Evolutionary conservation across 495 filamentous ascomycete species (phyloP).

Genomic region (Chaetomidium leptoderma): DNA sequence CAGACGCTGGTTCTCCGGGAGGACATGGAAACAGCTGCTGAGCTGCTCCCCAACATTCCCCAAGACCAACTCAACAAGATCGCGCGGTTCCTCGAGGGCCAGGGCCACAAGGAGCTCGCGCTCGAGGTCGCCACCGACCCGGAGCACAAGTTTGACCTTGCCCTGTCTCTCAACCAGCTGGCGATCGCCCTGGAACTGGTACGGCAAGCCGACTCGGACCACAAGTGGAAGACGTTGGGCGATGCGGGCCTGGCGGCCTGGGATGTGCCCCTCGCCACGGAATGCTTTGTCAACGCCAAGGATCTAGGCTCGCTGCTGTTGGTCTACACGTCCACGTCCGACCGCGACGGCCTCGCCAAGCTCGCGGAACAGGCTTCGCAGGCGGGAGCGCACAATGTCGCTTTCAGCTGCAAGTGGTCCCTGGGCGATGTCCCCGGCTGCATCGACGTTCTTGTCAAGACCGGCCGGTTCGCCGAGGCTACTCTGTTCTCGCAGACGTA

Average conservation of each 20-base stretch:
- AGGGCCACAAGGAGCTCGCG: constrained; percentile 92
- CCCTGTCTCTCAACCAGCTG: constrained; percentile 76
- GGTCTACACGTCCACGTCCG: constrained; percentile 74
- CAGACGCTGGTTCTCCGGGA: constrained; percentile 92
- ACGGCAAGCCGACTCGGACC: constrained; percentile 75
- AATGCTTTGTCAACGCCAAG: constrained; percentile 86
- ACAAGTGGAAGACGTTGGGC: constrained; percentile 95
- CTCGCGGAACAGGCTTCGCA: constrained; percentile 70
- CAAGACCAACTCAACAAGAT: constrained; percentile 94
- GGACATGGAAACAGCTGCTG: constrained; percentile 89
- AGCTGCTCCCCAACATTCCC: constrained; percentile 76
- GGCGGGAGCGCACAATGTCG: constrained; percentile 80
- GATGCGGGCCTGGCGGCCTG: constrained; percentile 83
- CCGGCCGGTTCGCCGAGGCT: constrained; percentile 74
- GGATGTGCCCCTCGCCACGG: constrained; percentile 82
- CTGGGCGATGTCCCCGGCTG: constrained; percentile 77
- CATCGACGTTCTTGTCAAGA: constrained; percentile 71
- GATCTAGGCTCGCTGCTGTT: constrained; percentile 87
- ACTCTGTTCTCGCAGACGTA: constrained; percentile 92
- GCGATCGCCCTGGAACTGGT: constrained; percentile 83
- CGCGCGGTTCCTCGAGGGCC: constrained; percentile 94
- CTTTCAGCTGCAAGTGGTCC: constrained; percentile 87
- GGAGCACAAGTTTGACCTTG: constrained; percentile 95
- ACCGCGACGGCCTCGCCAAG: constrained; percentile 64
- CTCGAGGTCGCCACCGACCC: constrained; percentile 94